These are phyloP conservation scores for Tremella yokohamensis DNA, from an alignment of 768 basidiomycete species.

Conservation along the genomic window DNA sequence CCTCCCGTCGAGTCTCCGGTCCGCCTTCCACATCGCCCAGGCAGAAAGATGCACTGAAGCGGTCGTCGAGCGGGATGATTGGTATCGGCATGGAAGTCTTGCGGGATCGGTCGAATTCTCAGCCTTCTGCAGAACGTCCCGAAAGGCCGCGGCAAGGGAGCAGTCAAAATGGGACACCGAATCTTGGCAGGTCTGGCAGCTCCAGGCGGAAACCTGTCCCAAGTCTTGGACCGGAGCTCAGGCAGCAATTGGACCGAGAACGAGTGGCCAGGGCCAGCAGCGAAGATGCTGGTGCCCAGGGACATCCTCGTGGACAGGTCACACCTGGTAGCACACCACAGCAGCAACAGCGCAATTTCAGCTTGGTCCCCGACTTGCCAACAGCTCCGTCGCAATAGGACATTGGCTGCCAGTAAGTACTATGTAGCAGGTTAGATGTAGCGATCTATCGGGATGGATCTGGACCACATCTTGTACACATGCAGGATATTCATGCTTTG, in stretches of 20 bases:
- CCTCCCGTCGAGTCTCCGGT: background rate
- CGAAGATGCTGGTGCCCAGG: too few species aligned
- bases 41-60: background rate
- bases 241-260: conserved; percentile 22
- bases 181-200: conserved; percentile 12
- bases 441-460: background rate
- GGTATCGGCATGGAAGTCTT: conserved; percentile 1
- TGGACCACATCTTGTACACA: background rate
- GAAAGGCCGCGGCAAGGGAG: conserved; percentile 10
- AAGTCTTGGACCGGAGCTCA: conserved; percentile 29
- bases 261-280: background rate
- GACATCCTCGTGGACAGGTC: too few species aligned
- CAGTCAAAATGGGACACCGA: conserved; percentile 5
- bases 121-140: background rate
- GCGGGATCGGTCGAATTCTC: background rate
- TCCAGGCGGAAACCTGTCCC: conserved; percentile 38
- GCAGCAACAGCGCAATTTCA: too few species aligned
- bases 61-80: background rate
- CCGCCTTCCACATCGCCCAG: background rate
- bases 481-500: conserved; percentile 19
- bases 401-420: background rate
- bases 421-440: background rate
- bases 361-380: background rate
- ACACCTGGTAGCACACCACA: too few species aligned
- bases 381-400: background rate